phyloP scores from a whole-genome alignment of 441 rosid genomes.

The Raphanus hybrid region DNA sequence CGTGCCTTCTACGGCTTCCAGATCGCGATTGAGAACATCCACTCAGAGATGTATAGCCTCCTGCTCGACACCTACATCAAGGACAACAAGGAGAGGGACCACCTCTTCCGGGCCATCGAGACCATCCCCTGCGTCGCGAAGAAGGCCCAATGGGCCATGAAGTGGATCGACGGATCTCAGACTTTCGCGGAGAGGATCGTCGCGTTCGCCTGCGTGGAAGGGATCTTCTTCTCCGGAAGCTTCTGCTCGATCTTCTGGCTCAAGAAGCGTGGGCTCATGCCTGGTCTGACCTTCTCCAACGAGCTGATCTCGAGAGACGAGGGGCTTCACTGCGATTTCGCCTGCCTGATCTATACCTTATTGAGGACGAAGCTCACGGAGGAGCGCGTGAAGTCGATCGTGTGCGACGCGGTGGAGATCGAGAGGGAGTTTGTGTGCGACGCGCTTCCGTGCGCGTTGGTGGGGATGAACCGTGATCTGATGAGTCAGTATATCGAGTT shows the following conservation, averaged over 20 bases:
- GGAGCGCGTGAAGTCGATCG: constrained; percentile 53
- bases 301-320: constrained; percentile 63
- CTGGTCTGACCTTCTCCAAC: constrained; percentile 61
- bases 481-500: constrained; percentile 80
- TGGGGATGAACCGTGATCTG: constrained; percentile 62
- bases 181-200: constrained; percentile 55
- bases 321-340: constrained; percentile 62
- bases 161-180: constrained; percentile 65
- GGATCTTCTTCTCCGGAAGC: constrained; percentile 63
- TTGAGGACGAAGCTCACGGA: constrained; percentile 47
- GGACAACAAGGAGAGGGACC: constrained; percentile 53
- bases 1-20: constrained; percentile 79
- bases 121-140: constrained; percentile 70
- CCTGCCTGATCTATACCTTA: constrained; percentile 48
- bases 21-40: constrained; percentile 73
- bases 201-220: constrained; percentile 64
- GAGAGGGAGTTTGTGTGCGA: constrained; percentile 77
- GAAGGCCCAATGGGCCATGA: constrained; percentile 68
- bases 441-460: constrained; percentile 71
- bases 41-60: constrained; percentile 75
- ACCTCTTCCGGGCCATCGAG: constrained; percentile 60
- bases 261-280: constrained; percentile 60
- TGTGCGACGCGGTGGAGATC: constrained; percentile 62
- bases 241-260: constrained; percentile 65
- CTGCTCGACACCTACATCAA: constrained; percentile 64